Conservation (phyloP, 306 rosid genomes). For the Citrullus colocynthis region DNA sequence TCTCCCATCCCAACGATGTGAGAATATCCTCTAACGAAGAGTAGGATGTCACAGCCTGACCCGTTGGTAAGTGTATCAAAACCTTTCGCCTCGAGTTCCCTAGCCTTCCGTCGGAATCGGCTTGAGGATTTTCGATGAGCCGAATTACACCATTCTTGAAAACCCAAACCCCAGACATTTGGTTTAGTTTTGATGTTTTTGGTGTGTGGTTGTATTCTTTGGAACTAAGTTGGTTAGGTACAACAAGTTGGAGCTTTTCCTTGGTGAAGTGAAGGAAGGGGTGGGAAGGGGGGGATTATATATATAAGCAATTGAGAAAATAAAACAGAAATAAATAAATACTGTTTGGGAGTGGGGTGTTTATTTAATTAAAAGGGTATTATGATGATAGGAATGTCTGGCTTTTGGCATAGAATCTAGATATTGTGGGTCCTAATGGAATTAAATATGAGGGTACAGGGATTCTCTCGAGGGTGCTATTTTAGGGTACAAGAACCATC, state of each 20-base stretch:
- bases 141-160: constrained; percentile 68
- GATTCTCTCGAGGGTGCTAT: constrained; percentile 27
- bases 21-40: constrained; percentile 46
- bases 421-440: constrained; percentile 45
- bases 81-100: constrained; percentile 38
- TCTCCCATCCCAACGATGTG: constrained; percentile 77
- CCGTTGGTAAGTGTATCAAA: constrained; percentile 58
- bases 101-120: constrained; percentile 26
- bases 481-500: constrained; percentile 41
- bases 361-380: constrained; percentile 4
- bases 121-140: constrained; percentile 60
- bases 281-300: constrained; percentile 32
- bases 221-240: no score
- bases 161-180: constrained; percentile 85
- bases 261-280: constrained; percentile 18
- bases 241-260: no score
- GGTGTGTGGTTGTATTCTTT: not conserved
- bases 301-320: constrained; percentile 22
- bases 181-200: not conserved
- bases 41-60: constrained; percentile 54
- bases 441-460: constrained; percentile 26
- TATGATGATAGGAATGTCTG: constrained; percentile 23
- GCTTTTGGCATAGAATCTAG: constrained; percentile 68
- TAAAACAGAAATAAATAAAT: constrained; percentile 42
- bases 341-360: constrained; percentile 22